Evolutionary conservation across 1,284 basidiomycete genomes (phyloP).

Genomic region (Cryptococcus neoformans): DNA sequence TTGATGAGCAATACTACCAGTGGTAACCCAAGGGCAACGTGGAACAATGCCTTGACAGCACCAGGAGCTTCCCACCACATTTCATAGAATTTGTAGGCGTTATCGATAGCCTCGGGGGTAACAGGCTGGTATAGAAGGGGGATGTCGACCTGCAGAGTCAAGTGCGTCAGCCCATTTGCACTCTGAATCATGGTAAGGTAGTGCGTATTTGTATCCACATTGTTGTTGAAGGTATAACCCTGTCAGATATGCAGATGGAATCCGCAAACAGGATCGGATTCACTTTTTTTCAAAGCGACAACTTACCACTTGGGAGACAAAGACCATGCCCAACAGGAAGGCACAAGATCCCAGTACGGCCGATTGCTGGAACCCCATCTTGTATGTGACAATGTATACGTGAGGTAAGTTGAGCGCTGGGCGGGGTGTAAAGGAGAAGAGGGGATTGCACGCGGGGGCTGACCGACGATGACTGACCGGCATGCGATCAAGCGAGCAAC

Average conservation of each 20-base stretch:
- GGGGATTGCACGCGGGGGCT: too few species aligned
- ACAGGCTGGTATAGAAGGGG: slow-evolving; percentile 65
- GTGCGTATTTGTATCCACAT: background rate
- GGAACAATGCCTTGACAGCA: slow-evolving; percentile 77
- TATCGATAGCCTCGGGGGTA: slow-evolving; percentile 62
- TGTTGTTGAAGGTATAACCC: background rate
- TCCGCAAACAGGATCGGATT: too few species aligned
- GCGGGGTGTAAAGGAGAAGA: too few species aligned
- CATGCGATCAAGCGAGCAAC: too few species aligned
- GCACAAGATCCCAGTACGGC: slow-evolving; percentile 75
- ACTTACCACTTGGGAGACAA: slow-evolving; percentile 64
- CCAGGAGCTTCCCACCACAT: slow-evolving; percentile 87
- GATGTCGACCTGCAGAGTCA: slow-evolving; percentile 65
- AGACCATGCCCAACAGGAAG: slow-evolving; percentile 82
- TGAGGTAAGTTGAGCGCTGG: too few species aligned
- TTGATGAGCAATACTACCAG: slow-evolving; percentile 70
- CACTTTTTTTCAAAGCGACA: background rate
- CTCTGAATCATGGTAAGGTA: background rate
- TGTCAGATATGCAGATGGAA: background rate
- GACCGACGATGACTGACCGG: too few species aligned
- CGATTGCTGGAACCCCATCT: slow-evolving; percentile 80
- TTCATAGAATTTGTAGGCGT: slow-evolving; percentile 80
- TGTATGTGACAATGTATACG: background rate
- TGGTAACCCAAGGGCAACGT: slow-evolving; percentile 73
- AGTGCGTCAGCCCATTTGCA: slow-evolving; percentile 30